phyloP scores from a whole-genome alignment of 2,329 filamentous ascomycete species.

The Ophiostoma pallidulum region DNA sequence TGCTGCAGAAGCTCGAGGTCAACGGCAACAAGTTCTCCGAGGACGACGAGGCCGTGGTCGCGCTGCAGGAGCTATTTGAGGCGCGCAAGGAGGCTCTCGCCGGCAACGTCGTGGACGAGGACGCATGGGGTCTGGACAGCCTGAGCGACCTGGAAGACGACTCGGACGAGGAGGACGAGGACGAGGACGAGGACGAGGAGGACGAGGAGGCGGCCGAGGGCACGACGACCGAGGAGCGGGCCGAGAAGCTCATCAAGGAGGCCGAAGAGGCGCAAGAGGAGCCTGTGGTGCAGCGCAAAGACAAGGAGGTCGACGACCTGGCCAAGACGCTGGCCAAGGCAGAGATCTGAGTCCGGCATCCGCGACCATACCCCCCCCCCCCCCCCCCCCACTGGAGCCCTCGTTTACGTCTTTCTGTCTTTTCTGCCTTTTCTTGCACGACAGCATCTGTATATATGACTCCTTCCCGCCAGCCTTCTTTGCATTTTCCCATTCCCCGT shows the following conservation, averaged over 20 bases:
- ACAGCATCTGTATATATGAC: not conserved
- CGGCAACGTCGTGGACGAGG: slow-evolving; percentile 60
- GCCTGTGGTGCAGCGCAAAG: slow-evolving; percentile 59
- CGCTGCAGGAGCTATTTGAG: slow-evolving; percentile 62
- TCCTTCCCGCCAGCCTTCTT: not conserved
- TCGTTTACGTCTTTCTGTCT: not conserved
- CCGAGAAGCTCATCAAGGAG: slow-evolving; percentile 60
- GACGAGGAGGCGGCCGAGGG: slow-evolving; percentile 48
- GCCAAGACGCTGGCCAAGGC: slow-evolving; percentile 69
- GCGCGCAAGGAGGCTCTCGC: slow-evolving; percentile 66
- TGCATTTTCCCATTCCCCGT: not conserved
- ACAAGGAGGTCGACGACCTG: slow-evolving; percentile 73
- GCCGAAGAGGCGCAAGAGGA: slow-evolving; percentile 65
- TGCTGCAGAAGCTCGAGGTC: slow-evolving; percentile 76
- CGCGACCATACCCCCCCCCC: no score
- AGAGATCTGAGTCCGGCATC: slow-evolving; percentile 30
- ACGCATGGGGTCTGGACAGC: slow-evolving; percentile 76
- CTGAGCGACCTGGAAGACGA: slow-evolving; percentile 79
- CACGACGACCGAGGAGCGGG: slow-evolving; percentile 48
- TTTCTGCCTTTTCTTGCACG: not conserved
- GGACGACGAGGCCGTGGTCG: slow-evolving; percentile 63
- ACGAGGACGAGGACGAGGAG: slow-evolving; percentile 58
- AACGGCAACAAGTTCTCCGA: slow-evolving; percentile 95
- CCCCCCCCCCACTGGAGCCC: no score
- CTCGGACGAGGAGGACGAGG: slow-evolving; percentile 59